Conservation (phyloP, 495 filamentous ascomycete genomes). For the Rostrohypoxylon terebratum region DNA sequence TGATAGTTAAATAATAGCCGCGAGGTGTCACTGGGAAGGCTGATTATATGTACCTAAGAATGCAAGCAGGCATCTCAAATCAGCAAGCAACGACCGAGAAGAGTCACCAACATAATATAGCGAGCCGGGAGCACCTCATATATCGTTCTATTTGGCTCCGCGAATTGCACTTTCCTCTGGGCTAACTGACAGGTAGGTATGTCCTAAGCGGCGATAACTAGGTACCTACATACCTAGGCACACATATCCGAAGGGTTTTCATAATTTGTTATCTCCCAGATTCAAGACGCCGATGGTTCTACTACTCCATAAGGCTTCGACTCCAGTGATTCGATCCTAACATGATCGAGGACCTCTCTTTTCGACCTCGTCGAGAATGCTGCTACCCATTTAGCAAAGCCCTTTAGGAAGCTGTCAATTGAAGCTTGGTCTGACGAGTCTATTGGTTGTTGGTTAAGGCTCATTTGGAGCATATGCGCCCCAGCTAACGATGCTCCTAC, state of each 20-base stretch:
- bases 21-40: constrained; percentile 2
- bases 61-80: constrained; percentile 13
- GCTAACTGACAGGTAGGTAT: neutral
- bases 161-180: neutral
- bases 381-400: constrained; percentile 31
- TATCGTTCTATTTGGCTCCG: neutral
- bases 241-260: too few relatives aligned
- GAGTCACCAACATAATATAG: neutral
- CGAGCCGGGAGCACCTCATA: neutral
- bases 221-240: neutral
- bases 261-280: neutral
- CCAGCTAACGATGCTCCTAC: constrained; percentile 36
- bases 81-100: neutral
- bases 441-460: constrained; percentile 64
- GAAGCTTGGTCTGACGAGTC: constrained; percentile 49
- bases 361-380: constrained; percentile 26
- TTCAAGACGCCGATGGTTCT: constrained; percentile 11
- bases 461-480: constrained; percentile 60
- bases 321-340: constrained; percentile 25
- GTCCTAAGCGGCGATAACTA: neutral
- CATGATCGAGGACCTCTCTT: constrained; percentile 37
- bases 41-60: constrained; percentile 17
- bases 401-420: constrained; percentile 30
- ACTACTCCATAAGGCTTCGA: constrained; percentile 16
- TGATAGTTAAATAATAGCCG: neutral